Conservation (phyloP, 192 early-diverging fungal species). For the Thamnidium elegans region DNA sequence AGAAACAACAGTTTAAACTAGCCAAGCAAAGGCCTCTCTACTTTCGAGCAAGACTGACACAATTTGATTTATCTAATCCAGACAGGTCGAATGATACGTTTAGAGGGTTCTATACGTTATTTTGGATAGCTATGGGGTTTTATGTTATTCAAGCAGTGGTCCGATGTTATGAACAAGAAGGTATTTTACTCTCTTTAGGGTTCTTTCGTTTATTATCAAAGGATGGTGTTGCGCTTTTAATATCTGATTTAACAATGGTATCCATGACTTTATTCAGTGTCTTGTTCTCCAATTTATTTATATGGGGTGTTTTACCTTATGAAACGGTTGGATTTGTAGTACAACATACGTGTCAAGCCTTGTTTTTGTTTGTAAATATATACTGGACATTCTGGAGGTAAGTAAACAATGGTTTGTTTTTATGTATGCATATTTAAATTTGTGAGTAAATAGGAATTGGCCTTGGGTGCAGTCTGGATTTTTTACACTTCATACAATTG, state of each 20-base stretch:
- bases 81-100: slow-evolving; percentile 40
- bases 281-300: slow-evolving; percentile 46
- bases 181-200: slow-evolving; percentile 45
- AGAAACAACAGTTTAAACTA: not conserved
- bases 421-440: slow-evolving; percentile 20
- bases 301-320: slow-evolving; percentile 42
- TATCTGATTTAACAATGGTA: slow-evolving; percentile 73
- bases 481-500: slow-evolving; percentile 82
- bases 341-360: slow-evolving; percentile 61
- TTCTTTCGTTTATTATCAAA: slow-evolving; percentile 59
- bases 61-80: slow-evolving; percentile 32
- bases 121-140: slow-evolving; percentile 78
- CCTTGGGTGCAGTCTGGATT: slow-evolving; percentile 88
- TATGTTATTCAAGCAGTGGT: slow-evolving; percentile 63
- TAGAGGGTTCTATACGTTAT: slow-evolving; percentile 79
- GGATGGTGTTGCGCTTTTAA: slow-evolving; percentile 60
- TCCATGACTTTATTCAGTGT: slow-evolving; percentile 61
- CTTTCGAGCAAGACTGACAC: slow-evolving; percentile 29
- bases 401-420: slow-evolving; percentile 41
- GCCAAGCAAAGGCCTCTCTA: slow-evolving; percentile 22
- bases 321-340: slow-evolving; percentile 36
- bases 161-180: slow-evolving; percentile 54
- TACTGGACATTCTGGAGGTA: slow-evolving; percentile 49
- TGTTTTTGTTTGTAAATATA: slow-evolving; percentile 57
- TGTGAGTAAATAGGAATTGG: slow-evolving; percentile 57